A percentile compares a stretch with the other conserved stretches of the same genome.
Evolutionary conservation across 345 rosid genomes (phyloP).

Genomic region (Lepidium didymum): DNA sequence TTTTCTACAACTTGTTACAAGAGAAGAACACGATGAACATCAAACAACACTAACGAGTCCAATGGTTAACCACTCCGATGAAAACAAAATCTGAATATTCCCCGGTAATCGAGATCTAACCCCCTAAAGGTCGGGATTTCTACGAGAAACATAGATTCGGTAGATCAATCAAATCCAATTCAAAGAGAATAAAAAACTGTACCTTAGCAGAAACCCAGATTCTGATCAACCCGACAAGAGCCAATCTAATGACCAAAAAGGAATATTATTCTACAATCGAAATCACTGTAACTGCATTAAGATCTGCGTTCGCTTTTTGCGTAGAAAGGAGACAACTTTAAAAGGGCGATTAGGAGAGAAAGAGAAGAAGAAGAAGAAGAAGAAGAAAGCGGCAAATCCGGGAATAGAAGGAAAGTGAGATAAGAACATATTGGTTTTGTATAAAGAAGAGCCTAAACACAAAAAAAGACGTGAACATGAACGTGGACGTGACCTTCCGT

Average conservation of each 20-base stretch:
- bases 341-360: background rate
- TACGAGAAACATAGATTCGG: background rate
- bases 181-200: background rate
- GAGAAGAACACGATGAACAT: constrained; percentile 1
- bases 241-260: background rate
- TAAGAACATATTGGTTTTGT: constrained; percentile 17
- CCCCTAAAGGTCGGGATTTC: background rate
- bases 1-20: background rate
- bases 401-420: constrained; percentile 24
- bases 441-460: background rate
- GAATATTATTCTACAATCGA: background rate
- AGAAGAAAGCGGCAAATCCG: constrained; percentile 31
- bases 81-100: constrained; percentile 5
- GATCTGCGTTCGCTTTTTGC: constrained; percentile 27
- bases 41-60: constrained; percentile 16
- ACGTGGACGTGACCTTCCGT: constrained; percentile 20
- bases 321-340: constrained; percentile 21
- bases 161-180: constrained; percentile 6
- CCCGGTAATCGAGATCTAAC: constrained; percentile 7
- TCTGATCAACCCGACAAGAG: constrained; percentile 14
- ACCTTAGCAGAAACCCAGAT: constrained; percentile 29
- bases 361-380: background rate
- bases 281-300: constrained; percentile 19
- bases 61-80: background rate
- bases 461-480: constrained; percentile 14